A percentile compares a stretch with the other conserved stretches of the same genome.
phyloP scores from a whole-genome alignment of 805 yeast species.

The Ogataea methanolica region DNA sequence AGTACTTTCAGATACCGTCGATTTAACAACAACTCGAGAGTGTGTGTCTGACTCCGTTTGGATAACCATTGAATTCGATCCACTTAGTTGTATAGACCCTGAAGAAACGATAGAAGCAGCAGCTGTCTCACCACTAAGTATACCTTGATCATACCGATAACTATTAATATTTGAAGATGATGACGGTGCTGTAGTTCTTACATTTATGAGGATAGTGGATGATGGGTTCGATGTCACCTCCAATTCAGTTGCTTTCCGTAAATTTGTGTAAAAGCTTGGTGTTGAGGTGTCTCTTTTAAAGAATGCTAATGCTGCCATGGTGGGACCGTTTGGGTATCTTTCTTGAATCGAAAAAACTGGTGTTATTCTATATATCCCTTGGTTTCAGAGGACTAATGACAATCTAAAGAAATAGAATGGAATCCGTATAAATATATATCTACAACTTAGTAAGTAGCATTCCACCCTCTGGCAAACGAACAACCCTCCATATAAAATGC shows the following conservation, averaged over 20 bases:
- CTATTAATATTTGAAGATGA: not conserved
- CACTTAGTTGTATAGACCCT: too few species aligned
- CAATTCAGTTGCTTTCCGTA: slow-evolving; percentile 16
- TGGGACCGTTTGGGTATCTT: not conserved
- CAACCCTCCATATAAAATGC: too few species aligned
- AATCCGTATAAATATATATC: too few species aligned
- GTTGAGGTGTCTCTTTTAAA: slow-evolving; percentile 1
- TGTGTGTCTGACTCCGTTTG: too few species aligned
- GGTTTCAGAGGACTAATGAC: not conserved
- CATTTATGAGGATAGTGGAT: too few species aligned
- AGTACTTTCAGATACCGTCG: not conserved
- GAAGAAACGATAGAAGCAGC: too few species aligned
- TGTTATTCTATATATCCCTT: not conserved
- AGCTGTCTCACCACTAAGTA: too few species aligned
- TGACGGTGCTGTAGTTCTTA: not conserved
- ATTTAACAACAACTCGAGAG: not conserved
- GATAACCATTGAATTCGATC: too few species aligned
- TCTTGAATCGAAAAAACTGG: too few species aligned
- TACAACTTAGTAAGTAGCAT: not conserved
- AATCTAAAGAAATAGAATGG: too few species aligned
- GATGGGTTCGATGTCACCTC: slow-evolving; percentile 3
- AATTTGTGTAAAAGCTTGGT: slow-evolving; percentile 15
- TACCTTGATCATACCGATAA: not conserved
- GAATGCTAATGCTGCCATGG: slow-evolving; percentile 1
- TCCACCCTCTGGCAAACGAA: too few species aligned